Conservation (phyloP, 1,139 yeast genomes). For the Nadsonia starkeyi-henricii region DNA sequence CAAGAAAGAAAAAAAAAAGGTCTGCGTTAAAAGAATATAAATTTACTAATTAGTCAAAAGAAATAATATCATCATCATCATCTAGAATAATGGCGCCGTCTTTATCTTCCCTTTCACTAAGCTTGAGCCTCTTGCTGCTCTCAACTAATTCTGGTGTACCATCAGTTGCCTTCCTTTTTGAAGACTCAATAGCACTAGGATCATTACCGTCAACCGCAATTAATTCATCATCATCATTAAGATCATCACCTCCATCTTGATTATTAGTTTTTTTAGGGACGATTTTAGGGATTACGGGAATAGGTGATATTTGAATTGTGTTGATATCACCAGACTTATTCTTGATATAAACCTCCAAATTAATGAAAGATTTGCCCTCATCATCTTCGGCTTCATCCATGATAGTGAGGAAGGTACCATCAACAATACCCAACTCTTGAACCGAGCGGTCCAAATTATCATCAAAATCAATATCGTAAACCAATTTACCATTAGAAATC, state of each 20-base stretch:
- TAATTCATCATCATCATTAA: constrained; percentile 13
- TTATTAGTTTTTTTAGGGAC: constrained; percentile 10
- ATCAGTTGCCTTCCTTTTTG: constrained; percentile 5
- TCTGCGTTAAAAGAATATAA: too few species aligned
- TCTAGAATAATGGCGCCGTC: constrained; percentile 14
- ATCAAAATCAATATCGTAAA: constrained; percentile 82
- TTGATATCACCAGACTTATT: constrained; percentile 6
- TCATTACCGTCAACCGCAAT: constrained; percentile 1
- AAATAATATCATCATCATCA: constrained; percentile 19
- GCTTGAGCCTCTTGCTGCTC: constrained; percentile 9
- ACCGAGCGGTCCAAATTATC: constrained; percentile 48
- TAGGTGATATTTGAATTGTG: constrained; percentile 8
- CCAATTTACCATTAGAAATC: constrained; percentile 45
- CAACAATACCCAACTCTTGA: constrained; percentile 38
- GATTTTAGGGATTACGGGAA: constrained; percentile 10
- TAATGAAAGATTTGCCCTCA: constrained; percentile 26
- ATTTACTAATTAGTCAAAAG: constrained; percentile 13
- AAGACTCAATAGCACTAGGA: constrained; percentile 2
- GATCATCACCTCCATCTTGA: constrained; percentile 12
- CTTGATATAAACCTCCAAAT: constrained; percentile 50
- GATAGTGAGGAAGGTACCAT: constrained; percentile 50
- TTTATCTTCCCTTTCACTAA: constrained; percentile 8
- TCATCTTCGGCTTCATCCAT: constrained; percentile 65
- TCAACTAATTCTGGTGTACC: constrained; percentile 7
- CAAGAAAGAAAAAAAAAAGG: too few species aligned